These are phyloP conservation scores for Ceratocystis diversiconidia DNA, from an alignment of 2,329 filamentous ascomycete genomes.

Conservation along the genomic window DNA sequence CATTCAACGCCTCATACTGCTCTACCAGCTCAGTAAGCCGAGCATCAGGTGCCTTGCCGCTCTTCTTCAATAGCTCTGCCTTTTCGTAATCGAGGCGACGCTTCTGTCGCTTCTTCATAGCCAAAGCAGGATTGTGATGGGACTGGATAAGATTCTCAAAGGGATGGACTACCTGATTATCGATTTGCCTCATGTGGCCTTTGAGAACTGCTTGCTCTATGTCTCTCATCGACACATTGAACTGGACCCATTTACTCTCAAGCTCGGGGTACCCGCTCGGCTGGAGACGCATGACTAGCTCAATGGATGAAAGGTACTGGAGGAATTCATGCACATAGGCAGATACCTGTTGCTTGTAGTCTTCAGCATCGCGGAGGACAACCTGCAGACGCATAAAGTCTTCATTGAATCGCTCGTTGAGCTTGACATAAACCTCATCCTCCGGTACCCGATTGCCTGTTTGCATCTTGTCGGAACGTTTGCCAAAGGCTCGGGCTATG, in stretches of 20 bases:
- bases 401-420: constrained; percentile 77
- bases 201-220: constrained; percentile 70
- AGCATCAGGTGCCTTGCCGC: constrained; percentile 74
- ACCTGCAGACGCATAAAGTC: constrained; percentile 88
- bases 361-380: constrained; percentile 84
- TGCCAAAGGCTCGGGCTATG: constrained; percentile 77
- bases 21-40: constrained; percentile 74
- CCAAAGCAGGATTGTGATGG: constrained; percentile 69
- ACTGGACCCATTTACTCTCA: constrained; percentile 87
- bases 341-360: constrained; percentile 69
- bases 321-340: constrained; percentile 71
- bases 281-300: constrained; percentile 60
- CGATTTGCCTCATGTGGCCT: constrained; percentile 67
- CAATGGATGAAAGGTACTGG: constrained; percentile 66
- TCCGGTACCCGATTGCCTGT: constrained; percentile 48
- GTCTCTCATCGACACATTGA: constrained; percentile 76
- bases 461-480: constrained; percentile 72
- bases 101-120: constrained; percentile 91
- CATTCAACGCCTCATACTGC: constrained; percentile 81
- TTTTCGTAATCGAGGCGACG: constrained; percentile 80
- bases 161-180: constrained; percentile 72
- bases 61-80: constrained; percentile 60
- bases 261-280: constrained; percentile 67
- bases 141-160: constrained; percentile 65
- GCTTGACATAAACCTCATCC: constrained; percentile 64